phyloP scores from a whole-genome alignment of 257 asterid species.

The Capsicum rhomboideum region DNA sequence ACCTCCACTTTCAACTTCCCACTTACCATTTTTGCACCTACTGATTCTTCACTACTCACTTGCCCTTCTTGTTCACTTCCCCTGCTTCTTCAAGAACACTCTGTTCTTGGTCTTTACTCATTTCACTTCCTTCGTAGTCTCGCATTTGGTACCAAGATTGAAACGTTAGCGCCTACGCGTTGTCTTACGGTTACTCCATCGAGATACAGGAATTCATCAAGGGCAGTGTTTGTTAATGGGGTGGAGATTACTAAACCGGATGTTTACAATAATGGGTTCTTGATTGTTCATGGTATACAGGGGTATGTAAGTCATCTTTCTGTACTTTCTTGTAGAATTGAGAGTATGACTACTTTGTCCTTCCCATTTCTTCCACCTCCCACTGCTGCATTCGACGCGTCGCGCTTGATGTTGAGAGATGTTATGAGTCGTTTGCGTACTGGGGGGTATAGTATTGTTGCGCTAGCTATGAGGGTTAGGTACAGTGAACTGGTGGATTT shows the following conservation, averaged over 20 bases:
- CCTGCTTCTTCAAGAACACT: constrained; percentile 65
- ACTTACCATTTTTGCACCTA: constrained; percentile 64
- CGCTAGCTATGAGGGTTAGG: constrained; percentile 54
- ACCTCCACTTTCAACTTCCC: constrained; percentile 37
- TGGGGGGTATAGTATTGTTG: constrained; percentile 46
- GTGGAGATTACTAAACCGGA: constrained; percentile 52
- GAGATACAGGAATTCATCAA: constrained; percentile 8
- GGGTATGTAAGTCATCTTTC: constrained; percentile 68
- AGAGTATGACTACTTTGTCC: constrained; percentile 41
- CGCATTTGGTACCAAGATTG: constrained; percentile 67
- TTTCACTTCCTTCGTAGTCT: constrained; percentile 42
- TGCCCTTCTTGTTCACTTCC: constrained; percentile 69
- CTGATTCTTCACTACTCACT: constrained; percentile 52
- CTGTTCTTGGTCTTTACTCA: constrained; percentile 60
- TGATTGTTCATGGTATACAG: constrained; percentile 50
- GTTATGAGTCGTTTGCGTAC: constrained; percentile 51
- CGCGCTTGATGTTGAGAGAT: constrained; percentile 47
- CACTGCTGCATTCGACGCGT: constrained; percentile 19
- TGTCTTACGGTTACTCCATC: constrained; percentile 67
- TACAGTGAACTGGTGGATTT: constrained; percentile 42
- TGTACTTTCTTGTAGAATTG: constrained; percentile 54
- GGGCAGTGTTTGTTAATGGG: constrained; percentile 55
- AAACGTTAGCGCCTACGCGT: constrained; percentile 38
- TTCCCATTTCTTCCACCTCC: constrained; percentile 39
- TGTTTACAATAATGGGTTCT: constrained; percentile 53